These are phyloP conservation scores for Citrus medica DNA, from an alignment of 345 rosid genomes.

Conservation along the genomic window DNA sequence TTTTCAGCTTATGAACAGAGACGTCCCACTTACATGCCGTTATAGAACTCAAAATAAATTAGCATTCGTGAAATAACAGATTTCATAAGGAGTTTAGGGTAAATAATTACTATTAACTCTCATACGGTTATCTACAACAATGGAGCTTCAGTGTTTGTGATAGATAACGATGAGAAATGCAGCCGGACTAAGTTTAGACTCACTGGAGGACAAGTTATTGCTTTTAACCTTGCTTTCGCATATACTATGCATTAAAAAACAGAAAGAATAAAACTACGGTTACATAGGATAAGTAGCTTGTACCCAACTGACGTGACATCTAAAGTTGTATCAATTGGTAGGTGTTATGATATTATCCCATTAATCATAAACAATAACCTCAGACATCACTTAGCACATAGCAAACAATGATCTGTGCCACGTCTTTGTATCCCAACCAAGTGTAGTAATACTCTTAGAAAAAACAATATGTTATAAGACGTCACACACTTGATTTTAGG, in stretches of 20 bases:
- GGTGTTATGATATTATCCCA: neutral
- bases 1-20: neutral
- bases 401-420: neutral
- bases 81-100: neutral
- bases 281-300: neutral
- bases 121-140: neutral
- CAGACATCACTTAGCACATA: neutral
- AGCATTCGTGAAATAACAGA: neutral
- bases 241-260: neutral
- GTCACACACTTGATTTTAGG: neutral
- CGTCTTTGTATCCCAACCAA: neutral
- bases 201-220: neutral
- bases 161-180: neutral
- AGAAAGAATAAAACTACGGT: neutral
- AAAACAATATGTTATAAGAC: too few relatives aligned
- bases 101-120: neutral
- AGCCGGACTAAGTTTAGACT: neutral
- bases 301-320: neutral
- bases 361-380: neutral
- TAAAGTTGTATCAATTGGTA: neutral
- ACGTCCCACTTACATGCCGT: neutral
- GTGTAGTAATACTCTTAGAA: neutral
- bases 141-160: neutral
- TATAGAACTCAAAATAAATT: neutral
- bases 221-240: neutral